A percentile compares a stretch with the other conserved stretches of the same genome.
Conservation (phyloP, 345 rosid species). For the Kandelia obovata region DNA sequence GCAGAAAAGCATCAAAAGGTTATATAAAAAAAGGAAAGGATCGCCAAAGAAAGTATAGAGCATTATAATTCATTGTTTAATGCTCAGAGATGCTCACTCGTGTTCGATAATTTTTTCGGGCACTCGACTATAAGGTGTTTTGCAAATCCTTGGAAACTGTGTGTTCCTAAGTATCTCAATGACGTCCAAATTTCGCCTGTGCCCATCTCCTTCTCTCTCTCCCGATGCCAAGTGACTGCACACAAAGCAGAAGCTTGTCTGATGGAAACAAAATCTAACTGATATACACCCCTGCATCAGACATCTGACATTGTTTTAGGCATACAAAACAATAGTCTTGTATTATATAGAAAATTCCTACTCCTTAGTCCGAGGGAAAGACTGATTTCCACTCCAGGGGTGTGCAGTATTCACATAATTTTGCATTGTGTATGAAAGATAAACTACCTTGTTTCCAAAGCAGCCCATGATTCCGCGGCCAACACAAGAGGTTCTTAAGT, state of each 20-base stretch:
- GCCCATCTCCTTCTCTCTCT: slow-evolving; percentile 93
- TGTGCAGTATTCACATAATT: background rate
- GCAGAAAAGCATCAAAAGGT: background rate
- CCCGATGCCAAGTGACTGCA: slow-evolving; percentile 97
- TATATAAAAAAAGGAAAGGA: background rate
- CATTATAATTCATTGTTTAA: background rate
- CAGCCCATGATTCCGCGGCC: slow-evolving; percentile 89
- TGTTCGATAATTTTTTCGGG: slow-evolving; percentile 73
- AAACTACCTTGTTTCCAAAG: slow-evolving; percentile 87
- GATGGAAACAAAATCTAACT: slow-evolving; percentile 75
- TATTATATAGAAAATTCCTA: no score
- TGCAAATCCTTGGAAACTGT: slow-evolving; percentile 68
- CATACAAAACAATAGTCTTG: background rate
- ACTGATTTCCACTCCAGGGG: background rate
- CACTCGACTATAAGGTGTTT: slow-evolving; percentile 42
- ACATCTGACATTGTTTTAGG: slow-evolving; percentile 5
- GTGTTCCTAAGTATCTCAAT: slow-evolving; percentile 78
- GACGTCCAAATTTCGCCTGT: slow-evolving; percentile 76
- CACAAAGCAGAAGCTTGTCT: slow-evolving; percentile 81
- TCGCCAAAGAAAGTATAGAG: background rate
- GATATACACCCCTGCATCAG: slow-evolving; percentile 83
- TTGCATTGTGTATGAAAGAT: background rate
- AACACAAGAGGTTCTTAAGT: slow-evolving; percentile 63
- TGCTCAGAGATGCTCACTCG: slow-evolving; percentile 49
- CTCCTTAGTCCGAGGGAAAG: background rate